Conservation (phyloP, 1,139 yeast genomes). For the Suhomyces kunorum region DNA sequence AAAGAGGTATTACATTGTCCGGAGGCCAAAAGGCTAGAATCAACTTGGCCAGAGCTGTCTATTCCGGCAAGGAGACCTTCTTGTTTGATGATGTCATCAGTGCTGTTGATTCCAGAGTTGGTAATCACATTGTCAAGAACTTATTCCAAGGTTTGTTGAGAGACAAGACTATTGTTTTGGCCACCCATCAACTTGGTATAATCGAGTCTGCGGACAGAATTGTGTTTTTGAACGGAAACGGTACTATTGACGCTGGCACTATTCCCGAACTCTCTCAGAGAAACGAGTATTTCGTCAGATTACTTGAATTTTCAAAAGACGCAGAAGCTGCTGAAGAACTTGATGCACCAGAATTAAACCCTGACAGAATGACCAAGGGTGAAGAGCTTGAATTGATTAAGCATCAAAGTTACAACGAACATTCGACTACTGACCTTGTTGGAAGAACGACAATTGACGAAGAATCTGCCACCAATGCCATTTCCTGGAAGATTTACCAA, state of each 20-base stretch:
- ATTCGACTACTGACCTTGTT: slow-evolving; percentile 6
- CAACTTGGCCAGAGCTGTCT: slow-evolving; percentile 45
- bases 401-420: slow-evolving; percentile 10
- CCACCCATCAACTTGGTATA: slow-evolving; percentile 42
- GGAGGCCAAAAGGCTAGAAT: slow-evolving; percentile 49
- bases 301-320: slow-evolving; percentile 26
- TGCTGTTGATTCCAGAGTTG: slow-evolving; percentile 46
- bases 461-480: slow-evolving; percentile 43
- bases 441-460: slow-evolving; percentile 38
- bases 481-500: slow-evolving; percentile 32
- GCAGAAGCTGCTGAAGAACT: slow-evolving; percentile 4
- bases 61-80: slow-evolving; percentile 34
- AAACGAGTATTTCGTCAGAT: slow-evolving; percentile 29
- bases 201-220: slow-evolving; percentile 36
- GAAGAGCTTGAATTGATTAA: slow-evolving; percentile 12
- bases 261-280: slow-evolving; percentile 27
- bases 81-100: slow-evolving; percentile 45
- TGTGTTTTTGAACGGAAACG: slow-evolving; percentile 37
- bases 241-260: slow-evolving; percentile 37
- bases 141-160: slow-evolving; percentile 35
- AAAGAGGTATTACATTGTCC: slow-evolving; percentile 44
- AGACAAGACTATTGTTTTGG: slow-evolving; percentile 35
- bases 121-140: slow-evolving; percentile 37
- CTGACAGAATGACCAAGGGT: slow-evolving; percentile 7
- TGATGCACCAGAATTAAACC: slow-evolving; percentile 2